A percentile compares a stretch with the other conserved stretches of the same genome.
These are phyloP conservation scores for Phytophthora idaei DNA, from an alignment of 352 stramenopile genomes.

Conservation along the genomic window DNA sequence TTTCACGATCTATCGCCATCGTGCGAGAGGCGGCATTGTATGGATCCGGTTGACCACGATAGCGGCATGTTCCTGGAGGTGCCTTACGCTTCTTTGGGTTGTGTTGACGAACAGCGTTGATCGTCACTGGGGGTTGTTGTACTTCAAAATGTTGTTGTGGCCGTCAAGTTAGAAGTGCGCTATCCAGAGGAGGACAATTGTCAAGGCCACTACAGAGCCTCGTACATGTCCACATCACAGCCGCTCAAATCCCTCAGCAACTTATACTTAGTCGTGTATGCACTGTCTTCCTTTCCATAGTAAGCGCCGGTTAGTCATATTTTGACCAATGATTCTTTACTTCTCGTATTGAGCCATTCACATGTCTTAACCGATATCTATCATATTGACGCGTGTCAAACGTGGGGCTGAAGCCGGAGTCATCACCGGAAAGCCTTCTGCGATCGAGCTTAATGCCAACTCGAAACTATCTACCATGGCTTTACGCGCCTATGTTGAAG, in stretches of 20 bases:
- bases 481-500: too few species aligned
- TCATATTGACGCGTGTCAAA: too few species aligned
- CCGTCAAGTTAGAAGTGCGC: neutral
- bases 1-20: too few species aligned
- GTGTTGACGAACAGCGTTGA: too few species aligned
- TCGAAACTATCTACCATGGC: too few species aligned
- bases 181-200: neutral
- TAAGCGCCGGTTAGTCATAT: neutral
- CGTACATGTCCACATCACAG: neutral
- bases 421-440: too few species aligned
- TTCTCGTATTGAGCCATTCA: neutral
- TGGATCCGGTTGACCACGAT: too few species aligned
- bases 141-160: neutral
- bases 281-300: neutral
- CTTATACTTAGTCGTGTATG: neutral
- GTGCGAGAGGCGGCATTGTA: too few species aligned
- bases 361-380: neutral
- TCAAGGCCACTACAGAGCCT: neutral
- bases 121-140: neutral
- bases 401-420: too few species aligned
- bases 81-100: too few species aligned
- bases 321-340: neutral
- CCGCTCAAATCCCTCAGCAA: neutral
- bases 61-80: too few species aligned
- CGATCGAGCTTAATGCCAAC: too few species aligned